Evolutionary conservation across 2,329 filamentous ascomycete species (phyloP), one percentile per base, ranked within the genome.

Genomic region (Arthrobotrys sphaeroides): DNA sequence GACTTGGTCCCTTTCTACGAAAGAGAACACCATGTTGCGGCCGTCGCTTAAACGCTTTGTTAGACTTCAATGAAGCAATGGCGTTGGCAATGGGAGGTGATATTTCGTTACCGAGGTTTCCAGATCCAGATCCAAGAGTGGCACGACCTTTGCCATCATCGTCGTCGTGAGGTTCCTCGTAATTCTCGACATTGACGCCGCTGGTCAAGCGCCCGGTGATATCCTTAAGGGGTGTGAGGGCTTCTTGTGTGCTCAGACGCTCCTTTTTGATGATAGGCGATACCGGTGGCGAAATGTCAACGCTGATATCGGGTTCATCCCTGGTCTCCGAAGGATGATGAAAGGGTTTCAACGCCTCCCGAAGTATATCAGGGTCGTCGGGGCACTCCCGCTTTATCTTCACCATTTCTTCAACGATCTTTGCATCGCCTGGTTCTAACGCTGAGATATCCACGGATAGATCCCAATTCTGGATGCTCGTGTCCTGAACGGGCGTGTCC

Each of bases 361-460:
- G 33, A 26, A 74, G 70, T 4, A 74, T 12, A 24, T 68, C 62
- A 6, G 70, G 33, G 24, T 74, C 64, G 6, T 68, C 62, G n/a
- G 61, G 62, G 40, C 64, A 74, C n/a, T 74, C 70, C 22, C 68
- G 26, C 13, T 74, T 74, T 16, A 74, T 20, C 28, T 74, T 74
- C n/a, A 64, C 40, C 70, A 68, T 68, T 42, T 74, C 5, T 3
- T 55, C 45, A 31, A 74, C 53, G 13, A 57, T 68, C 3, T 57
- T 64, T 13, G 53, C 70, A 31, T 62, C 62, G n/a, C 33, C 38
- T 3, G 70, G 62, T n/a, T 57, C 55, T 3, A 74, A 28, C 1
- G 43, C 57, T 12, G 70, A 68, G 10, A 74, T 20, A 24, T 74
- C 70, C 1, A 74, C 51, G 5, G 68, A 73, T 20, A 64, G 47